Conservation (phyloP, 2,329 filamentous ascomycete species). For the Boeremia lycopersici region DNA sequence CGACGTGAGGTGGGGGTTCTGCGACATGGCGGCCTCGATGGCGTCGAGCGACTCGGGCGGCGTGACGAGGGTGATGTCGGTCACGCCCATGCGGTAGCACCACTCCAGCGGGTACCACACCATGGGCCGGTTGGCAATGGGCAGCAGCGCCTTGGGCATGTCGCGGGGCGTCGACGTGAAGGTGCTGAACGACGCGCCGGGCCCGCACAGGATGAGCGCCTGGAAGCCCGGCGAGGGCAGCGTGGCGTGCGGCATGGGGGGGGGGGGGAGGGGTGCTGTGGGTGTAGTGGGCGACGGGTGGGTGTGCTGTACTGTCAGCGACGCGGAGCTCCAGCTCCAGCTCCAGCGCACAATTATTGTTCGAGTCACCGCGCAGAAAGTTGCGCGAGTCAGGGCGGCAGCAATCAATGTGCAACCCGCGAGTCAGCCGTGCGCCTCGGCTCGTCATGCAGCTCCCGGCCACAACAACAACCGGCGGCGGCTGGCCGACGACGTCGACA, state of each 20-base stretch:
- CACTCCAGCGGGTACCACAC: conserved; percentile 89
- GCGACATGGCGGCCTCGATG: conserved; percentile 73
- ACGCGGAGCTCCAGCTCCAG: too few relatives aligned
- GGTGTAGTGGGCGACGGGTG: too few relatives aligned
- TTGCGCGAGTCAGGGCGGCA: not conserved
- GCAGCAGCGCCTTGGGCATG: conserved; percentile 80
- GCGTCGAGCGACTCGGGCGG: conserved; percentile 65
- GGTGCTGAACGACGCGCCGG: conserved; percentile 79
- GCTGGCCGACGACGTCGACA: conserved; percentile 11
- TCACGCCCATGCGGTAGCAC: conserved; percentile 80
- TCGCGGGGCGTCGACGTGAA: conserved; percentile 82
- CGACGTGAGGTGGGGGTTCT: conserved; percentile 76
- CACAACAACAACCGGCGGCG: conserved; percentile 21
- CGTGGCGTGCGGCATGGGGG: conserved; percentile 81
- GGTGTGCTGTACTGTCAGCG: too few relatives aligned
- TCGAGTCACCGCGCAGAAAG: not conserved
- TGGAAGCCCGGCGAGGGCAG: conserved; percentile 79
- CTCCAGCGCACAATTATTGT: too few relatives aligned
- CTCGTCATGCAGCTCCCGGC: conserved; percentile 3
- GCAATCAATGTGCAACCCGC: too few relatives aligned
- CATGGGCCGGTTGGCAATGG: conserved; percentile 85
- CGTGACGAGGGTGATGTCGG: conserved; percentile 65
- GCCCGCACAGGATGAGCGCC: conserved; percentile 81
- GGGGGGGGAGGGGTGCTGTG: too few relatives aligned
- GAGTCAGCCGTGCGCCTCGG: not conserved